Conservation (phyloP, 2,329 filamentous ascomycete genomes). For the Neopestalotiopsis sp. region DNA sequence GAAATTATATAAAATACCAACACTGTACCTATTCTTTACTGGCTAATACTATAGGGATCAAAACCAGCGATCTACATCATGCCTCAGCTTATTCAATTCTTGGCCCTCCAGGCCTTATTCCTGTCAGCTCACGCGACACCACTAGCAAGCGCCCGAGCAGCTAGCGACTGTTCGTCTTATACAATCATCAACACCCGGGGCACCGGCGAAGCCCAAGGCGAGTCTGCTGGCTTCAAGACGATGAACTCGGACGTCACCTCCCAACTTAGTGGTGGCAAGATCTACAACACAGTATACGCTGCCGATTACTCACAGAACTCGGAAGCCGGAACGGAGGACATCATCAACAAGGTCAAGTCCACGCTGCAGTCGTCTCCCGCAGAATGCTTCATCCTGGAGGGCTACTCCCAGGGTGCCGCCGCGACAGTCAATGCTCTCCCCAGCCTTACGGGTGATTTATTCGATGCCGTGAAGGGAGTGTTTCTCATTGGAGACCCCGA, state of each 20-base stretch:
- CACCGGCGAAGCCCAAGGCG: constrained; percentile 18
- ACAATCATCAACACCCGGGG: constrained; percentile 23
- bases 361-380: constrained; percentile 10
- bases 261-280: constrained; percentile 16
- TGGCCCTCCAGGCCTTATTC: not conserved
- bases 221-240: constrained; percentile 16
- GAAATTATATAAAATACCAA: not conserved
- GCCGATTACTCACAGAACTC: constrained; percentile 19
- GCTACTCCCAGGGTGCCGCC: constrained; percentile 22
- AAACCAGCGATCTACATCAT: not conserved
- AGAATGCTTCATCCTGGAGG: constrained; percentile 21
- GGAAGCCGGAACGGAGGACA: constrained; percentile 19
- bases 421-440: constrained; percentile 19
- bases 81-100: not conserved
- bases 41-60: not conserved
- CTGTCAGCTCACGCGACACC: constrained; percentile 11
- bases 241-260: constrained; percentile 17
- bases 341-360: constrained; percentile 18
- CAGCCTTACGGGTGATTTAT: constrained; percentile 12
- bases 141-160: not conserved
- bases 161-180: constrained; percentile 19
- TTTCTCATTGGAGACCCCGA: constrained; percentile 21
- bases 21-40: not conserved
- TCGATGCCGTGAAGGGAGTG: constrained; percentile 20
- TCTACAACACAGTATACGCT: constrained; percentile 22